Evolutionary conservation across 306 rosid species (phyloP).

Genomic region (Cercis canadensis): DNA sequence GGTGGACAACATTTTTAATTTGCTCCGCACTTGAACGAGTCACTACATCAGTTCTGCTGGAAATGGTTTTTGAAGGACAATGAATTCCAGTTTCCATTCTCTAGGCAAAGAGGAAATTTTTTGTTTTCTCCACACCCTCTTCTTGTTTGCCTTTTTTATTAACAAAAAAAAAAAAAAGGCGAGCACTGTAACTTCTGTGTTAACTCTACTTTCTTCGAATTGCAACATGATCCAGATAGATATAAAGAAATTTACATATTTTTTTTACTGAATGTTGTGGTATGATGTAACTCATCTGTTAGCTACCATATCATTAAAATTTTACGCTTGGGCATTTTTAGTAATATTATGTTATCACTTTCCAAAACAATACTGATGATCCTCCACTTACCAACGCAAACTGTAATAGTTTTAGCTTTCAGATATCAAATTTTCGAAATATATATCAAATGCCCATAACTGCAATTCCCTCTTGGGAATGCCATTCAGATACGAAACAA

Average conservation of each 20-base stretch:
- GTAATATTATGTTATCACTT: neutral
- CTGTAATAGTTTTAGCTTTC: too few species aligned
- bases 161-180: too few species aligned
- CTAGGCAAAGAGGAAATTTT: slow-evolving; percentile 1
- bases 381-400: neutral
- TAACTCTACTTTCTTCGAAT: neutral
- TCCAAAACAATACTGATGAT: neutral
- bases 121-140: slow-evolving; percentile 10
- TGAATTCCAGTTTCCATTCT: slow-evolving; percentile 10
- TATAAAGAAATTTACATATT: neutral
- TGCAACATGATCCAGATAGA: slow-evolving; percentile 8
- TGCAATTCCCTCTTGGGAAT: too few species aligned
- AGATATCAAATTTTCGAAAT: too few species aligned
- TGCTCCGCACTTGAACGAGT: neutral
- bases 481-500: too few species aligned
- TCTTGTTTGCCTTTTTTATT: neutral
- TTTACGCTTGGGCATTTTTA: neutral
- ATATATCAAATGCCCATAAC: too few species aligned
- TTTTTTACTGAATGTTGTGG: too few species aligned
- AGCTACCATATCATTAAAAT: neutral
- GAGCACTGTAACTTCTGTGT: neutral
- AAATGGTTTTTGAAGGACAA: neutral
- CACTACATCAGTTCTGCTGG: slow-evolving; percentile 7
- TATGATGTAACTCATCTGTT: neutral
- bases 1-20: slow-evolving; percentile 17